Evolutionary conservation across 2,329 filamentous ascomycete species (phyloP).

Genomic region (Dactylella cylindrospora): DNA sequence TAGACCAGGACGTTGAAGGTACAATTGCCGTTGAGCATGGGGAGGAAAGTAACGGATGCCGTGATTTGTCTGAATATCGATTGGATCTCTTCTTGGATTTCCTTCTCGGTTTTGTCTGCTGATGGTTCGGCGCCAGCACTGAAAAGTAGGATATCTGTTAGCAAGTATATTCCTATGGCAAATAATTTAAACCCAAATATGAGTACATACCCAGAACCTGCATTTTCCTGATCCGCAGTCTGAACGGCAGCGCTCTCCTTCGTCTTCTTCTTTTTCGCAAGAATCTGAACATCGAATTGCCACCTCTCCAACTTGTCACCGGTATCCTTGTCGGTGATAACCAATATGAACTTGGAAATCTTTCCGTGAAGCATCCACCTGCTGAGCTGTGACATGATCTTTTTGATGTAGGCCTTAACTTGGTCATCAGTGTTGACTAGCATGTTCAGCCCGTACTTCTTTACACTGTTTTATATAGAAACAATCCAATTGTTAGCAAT

Average conservation of each 20-base stretch:
- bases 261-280: slow-evolving; percentile 43
- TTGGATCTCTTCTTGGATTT: slow-evolving; percentile 94
- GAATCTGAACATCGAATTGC: slow-evolving; percentile 80
- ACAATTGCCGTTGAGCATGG: slow-evolving; percentile 89
- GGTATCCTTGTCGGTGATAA: slow-evolving; percentile 95
- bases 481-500: slow-evolving; percentile 4
- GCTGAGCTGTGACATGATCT: slow-evolving; percentile 97
- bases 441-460: slow-evolving; percentile 99
- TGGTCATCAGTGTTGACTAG: slow-evolving; percentile 97
- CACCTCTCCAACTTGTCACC: slow-evolving; percentile 94
- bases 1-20: slow-evolving; percentile 99
- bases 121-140: slow-evolving; percentile 49
- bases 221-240: slow-evolving; percentile 70
- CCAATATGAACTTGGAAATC: slow-evolving; percentile 94
- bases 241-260: slow-evolving; percentile 42
- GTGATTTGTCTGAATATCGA: slow-evolving; percentile 98
- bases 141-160: slow-evolving; percentile 45
- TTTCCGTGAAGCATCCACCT: slow-evolving; percentile 98
- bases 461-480: slow-evolving; percentile 60
- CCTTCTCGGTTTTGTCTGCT: slow-evolving; percentile 79
- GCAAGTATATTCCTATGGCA: not conserved
- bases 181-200: not conserved
- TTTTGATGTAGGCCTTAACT: slow-evolving; percentile 98
- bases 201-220: slow-evolving; percentile 57
- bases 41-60: slow-evolving; percentile 92